Percentiles rank a stretch among this genome's conserved stretches.
Evolutionary conservation across 2,329 filamentous ascomycete species (phyloP).

Genomic region (Alternaria metachromatica): DNA sequence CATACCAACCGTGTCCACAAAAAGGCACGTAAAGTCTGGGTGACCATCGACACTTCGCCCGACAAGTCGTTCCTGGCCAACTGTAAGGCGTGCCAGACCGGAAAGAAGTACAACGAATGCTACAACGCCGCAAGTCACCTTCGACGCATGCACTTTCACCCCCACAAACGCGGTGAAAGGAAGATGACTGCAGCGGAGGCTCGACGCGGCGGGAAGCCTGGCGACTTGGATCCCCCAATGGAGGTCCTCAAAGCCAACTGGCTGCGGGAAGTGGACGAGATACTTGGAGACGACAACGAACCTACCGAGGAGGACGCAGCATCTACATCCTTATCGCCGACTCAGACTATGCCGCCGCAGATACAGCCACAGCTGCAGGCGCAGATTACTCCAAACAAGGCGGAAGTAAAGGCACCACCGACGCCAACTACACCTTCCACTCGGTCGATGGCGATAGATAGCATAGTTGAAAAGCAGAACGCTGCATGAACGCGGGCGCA

Average conservation of each 20-base stretch:
- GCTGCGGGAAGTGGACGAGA: conserved; percentile 64
- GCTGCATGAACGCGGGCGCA: conserved; percentile 31
- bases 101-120: conserved; percentile 86
- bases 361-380: conserved; percentile 14
- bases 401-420: conserved; percentile 42
- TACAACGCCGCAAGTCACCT: conserved; percentile 95
- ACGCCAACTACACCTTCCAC: conserved; percentile 48
- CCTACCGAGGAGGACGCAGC: conserved; percentile 27
- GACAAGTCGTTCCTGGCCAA: conserved; percentile 72
- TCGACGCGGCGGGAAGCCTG: conserved; percentile 65
- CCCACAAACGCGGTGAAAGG: conserved; percentile 61
- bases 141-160: conserved; percentile 85
- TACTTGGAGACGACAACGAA: conserved; percentile 38
- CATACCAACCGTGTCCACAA: conserved; percentile 71
- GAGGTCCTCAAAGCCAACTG: conserved; percentile 64
- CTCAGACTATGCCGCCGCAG: conserved; percentile 13
- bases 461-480: conserved; percentile 48
- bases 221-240: conserved; percentile 63
- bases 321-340: conserved; percentile 27
- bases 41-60: conserved; percentile 67
- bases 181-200: conserved; percentile 64
- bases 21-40: conserved; percentile 66
- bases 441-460: conserved; percentile 49
- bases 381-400: conserved; percentile 23
- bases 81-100: conserved; percentile 80